A percentile compares a stretch with the other conserved stretches of the same genome.
phyloP scores from a whole-genome alignment of 805 yeast genomes.

The Blastobotrys parvus region DNA sequence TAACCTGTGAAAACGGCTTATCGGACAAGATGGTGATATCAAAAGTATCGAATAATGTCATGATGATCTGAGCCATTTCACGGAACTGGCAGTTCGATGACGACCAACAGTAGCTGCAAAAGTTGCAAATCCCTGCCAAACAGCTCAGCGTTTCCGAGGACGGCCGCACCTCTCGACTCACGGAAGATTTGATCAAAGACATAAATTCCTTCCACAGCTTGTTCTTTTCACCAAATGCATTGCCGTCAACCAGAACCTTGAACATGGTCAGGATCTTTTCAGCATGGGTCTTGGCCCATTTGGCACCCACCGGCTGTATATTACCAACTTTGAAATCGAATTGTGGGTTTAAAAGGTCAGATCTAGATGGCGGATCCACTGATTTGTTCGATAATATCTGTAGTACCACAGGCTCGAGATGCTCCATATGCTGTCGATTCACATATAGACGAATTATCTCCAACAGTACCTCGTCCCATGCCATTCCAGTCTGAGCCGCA shows the following conservation, averaged over 20 bases:
- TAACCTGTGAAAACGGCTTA: background rate
- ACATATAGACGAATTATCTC: too few species aligned
- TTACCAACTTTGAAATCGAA: background rate
- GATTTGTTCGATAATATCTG: too few species aligned
- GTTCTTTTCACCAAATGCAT: slow-evolving; percentile 1
- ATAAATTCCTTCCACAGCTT: slow-evolving; percentile 2
- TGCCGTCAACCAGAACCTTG: slow-evolving; percentile 1
- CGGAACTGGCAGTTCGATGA: background rate
- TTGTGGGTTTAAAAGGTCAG: background rate
- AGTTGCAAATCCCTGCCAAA: slow-evolving; percentile 13
- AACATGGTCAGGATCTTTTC: background rate
- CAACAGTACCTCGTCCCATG: background rate
- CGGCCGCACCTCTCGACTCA: slow-evolving; percentile 14
- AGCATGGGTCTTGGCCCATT: background rate
- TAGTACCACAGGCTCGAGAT: background rate
- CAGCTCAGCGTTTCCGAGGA: slow-evolving; percentile 13
- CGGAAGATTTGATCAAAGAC: slow-evolving; percentile 2
- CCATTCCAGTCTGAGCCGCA: background rate
- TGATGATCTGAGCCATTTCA: slow-evolving; percentile 4
- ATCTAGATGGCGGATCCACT: too few species aligned
- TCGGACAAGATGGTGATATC: slow-evolving; percentile 12
- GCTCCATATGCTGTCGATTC: background rate
- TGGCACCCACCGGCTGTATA: background rate
- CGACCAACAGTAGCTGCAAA: slow-evolving; percentile 6
- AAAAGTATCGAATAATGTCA: slow-evolving; percentile 9